Conservation (phyloP, 2,329 filamentous ascomycete genomes). For the Botrytis pseudocinerea region DNA sequence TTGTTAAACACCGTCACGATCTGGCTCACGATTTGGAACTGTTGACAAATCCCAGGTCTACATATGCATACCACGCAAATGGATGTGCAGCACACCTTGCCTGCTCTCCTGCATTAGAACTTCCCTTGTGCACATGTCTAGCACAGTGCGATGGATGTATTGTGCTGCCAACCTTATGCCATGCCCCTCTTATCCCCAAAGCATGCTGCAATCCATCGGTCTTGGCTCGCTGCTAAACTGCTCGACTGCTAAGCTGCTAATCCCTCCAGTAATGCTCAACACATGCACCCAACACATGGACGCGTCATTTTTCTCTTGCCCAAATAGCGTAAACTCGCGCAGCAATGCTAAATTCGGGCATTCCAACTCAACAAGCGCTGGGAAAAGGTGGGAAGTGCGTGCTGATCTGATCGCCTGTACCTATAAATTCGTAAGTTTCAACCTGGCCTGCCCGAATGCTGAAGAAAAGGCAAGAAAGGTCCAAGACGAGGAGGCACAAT, state of each 20-base stretch:
- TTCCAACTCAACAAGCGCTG: neutral
- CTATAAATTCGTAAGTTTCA: too few relatives aligned
- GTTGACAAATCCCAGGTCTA: neutral
- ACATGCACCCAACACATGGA: slow-evolving; percentile 1
- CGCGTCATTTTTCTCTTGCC: slow-evolving; percentile 4
- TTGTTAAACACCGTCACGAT: neutral
- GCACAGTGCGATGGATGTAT: neutral
- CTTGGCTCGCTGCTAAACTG: neutral
- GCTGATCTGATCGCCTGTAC: neutral
- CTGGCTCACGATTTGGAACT: neutral
- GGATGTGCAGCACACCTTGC: too few relatives aligned
- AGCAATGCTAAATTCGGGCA: neutral
- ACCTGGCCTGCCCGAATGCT: too few relatives aligned
- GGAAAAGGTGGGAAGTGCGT: neutral
- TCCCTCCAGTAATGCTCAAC: too few relatives aligned
- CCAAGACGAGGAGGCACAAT: neutral
- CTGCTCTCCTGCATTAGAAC: neutral
- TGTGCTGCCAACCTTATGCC: neutral
- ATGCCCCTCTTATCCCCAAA: neutral
- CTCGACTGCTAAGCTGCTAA: too few relatives aligned
- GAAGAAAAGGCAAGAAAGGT: neutral
- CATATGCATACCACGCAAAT: too few relatives aligned
- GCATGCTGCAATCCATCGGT: neutral
- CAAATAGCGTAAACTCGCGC: neutral
- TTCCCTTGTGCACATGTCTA: too few relatives aligned